Evolutionary conservation across 176 grass and related monocot species (phyloP), one percentile per base, ranked within the genome.

Genomic region (Zea luxurians): DNA sequence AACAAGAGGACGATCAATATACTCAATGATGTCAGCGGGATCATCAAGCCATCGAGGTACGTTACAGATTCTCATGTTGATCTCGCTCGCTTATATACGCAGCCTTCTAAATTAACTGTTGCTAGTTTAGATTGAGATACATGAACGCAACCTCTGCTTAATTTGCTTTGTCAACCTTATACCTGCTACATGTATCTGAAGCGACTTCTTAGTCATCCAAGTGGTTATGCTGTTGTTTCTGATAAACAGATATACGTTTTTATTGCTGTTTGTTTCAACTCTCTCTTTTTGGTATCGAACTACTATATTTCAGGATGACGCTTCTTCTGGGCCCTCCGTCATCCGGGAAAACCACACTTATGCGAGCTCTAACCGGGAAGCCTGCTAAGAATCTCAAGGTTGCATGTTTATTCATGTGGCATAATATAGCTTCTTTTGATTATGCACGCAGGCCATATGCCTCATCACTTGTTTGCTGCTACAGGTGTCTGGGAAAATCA

Each of bases 301-400:
- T 68, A 49, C 66, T 80, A 88, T 97, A 37, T 27, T 27, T 71
- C 86, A 98, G 95, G 87, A 89, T 94, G 95, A 98, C 95, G 10
- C 92, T 98, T 89, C 89, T 98, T 59, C 95, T 98, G 37, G 94
- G 94, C 41, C 94, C 91, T 86, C 91, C 94, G 57, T 86, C 87
- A 10, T 93, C 91, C 40, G 94, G 94, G 45, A 97, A 97, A 79
- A 94, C 87, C 72, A 86, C 91, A 44, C 87, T 97, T 12, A 83
- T 97, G 83, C 77, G 89, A 55, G 89, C 87, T 2, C 83, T 97
- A 13, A 61, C 89, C 10, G 91, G 91, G 40, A 97, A 92, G 83
- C 82, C 74, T 75, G 83, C 88, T 17, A 88, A 91, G 48, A 88
- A 68, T 11, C 87, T 97, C 67, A 93, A 86, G 88, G 94, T 97